Evolutionary conservation across 2,329 filamentous ascomycete species (phyloP), one percentile per base, ranked within the genome.

Genomic region (Curvularia verruculosa): DNA sequence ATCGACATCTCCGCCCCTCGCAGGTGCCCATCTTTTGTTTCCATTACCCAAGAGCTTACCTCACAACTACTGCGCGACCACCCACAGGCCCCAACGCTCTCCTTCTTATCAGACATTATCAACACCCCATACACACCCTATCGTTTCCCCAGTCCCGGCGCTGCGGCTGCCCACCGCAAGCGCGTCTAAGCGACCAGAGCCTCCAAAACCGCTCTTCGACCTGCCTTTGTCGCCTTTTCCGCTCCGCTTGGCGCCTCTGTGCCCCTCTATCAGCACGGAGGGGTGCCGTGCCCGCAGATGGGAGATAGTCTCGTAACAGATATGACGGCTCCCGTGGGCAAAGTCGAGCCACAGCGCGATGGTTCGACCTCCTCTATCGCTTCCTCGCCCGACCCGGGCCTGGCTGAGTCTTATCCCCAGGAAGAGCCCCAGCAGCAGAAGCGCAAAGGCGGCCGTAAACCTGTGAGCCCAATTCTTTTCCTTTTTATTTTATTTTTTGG

Each of bases 361-460:
- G 77, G 74, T 58, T 81, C 79, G 57, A 79, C 80, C 52, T 80
- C 77, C 67, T 82, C 80, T 51, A 77, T 80, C 69, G 79, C 77
- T 64, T 81, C 80, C 52, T 80, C 80, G 49, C 81, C 80, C 41
- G 80, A 82, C 70, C 77, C 74, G 56, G 80, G 81, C 54, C 70
- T 70, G 54, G 66, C 64, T 19, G 74, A 73, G 58, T 69, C 74
- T 57, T 80, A 79, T 69, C 72, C 76, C 67, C 74, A 78, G 64
- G 71, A 79, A 62, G 75, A 80, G 65, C 77, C 78, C 58, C 76
- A 78, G 61, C 79, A 79, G 73, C 92, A 93, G 75, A 99, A 99
- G 84, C 88, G 95, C 74, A 99, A 99, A 83, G 95, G 95, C 73
- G 95, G 95, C 60, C 89, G 95, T 74, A 99, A 98, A 82, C 95